Base-by-base conservation (phyloP, 2,329 filamentous ascomycete species). In the Xylariaceae sp. region DNA sequence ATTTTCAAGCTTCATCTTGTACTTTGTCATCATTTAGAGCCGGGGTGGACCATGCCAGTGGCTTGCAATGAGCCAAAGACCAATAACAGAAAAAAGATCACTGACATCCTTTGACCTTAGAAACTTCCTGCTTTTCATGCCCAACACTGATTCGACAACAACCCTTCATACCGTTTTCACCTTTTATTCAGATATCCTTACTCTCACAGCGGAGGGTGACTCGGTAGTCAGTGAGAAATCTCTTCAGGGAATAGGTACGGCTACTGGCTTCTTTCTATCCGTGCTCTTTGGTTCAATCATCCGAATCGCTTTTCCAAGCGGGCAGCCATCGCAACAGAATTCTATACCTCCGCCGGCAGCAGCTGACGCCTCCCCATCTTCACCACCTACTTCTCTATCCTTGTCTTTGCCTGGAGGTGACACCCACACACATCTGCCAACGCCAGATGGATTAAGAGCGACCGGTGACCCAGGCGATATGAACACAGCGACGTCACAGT, bases 71-170 rank as follows among this genome's bases (percentile, higher is more conserved):
- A 27, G 18, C 13, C 4, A 10, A 36, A 42, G 23, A 33, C n/a
- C n/a, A n/a, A n/a, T n/a, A n/a, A n/a, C n/a, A n/a, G n/a, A n/a
- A n/a, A n/a, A n/a, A 16, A 29, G 30, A 24, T 42, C 45, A 30
- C 55, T 57, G 33, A 50, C 33, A 48, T 24, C 3, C 2, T 15
- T 6, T 36, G 16, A 21, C 29, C 26, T 26, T 20, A 95, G 92
- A 72, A 88, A 97, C 73, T 99, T 97, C 72, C 81, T 97, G 21
- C 84, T 97, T 37, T 97, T 97, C 74, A 88, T 97, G 76, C 85
- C 85, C 16, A 77, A 77, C 54, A 68, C 75, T 55, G 81, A 86
- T 59, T 78, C 85, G 62, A 81, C 82, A 51, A 85, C 88, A 20
- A 87, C 88, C 60, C 81, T 99, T 37, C 85, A 87, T 68, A 86